Evolutionary conservation across 1,284 basidiomycete genomes (phyloP).

Genomic region (Pseudozyma sp.): DNA sequence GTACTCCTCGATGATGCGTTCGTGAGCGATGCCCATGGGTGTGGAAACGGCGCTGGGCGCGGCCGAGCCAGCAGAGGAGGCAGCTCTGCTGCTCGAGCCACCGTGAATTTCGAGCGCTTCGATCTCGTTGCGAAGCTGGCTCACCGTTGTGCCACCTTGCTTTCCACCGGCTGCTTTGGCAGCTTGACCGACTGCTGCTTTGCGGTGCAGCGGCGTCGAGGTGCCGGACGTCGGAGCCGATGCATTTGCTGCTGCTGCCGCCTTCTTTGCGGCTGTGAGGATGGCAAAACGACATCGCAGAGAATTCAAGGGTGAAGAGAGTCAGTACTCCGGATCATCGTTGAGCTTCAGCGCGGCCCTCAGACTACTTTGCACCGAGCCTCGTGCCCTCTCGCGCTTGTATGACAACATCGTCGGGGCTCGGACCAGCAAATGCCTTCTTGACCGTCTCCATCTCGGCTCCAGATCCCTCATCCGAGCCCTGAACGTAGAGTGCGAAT

Average conservation of each 20-base stretch:
- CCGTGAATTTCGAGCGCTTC: conserved; percentile 51
- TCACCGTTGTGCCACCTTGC: conserved; percentile 69
- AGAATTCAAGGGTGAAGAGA: neutral
- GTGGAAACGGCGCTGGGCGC: conserved; percentile 68
- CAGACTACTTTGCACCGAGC: conserved; percentile 39
- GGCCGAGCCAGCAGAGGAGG: conserved; percentile 57
- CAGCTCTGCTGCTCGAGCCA: conserved; percentile 40
- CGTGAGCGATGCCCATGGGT: conserved; percentile 79
- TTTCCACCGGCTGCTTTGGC: conserved; percentile 57
- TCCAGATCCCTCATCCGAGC: conserved; percentile 9
- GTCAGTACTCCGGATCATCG: neutral
- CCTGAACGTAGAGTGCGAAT: conserved; percentile 38
- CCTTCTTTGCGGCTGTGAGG: conserved; percentile 40
- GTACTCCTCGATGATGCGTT: conserved; percentile 87
- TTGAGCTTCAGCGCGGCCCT: neutral
- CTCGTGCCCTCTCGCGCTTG: conserved; percentile 81
- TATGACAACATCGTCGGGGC: conserved; percentile 85
- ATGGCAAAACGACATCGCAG: neutral
- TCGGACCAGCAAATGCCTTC: conserved; percentile 79
- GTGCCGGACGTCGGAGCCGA: conserved; percentile 44
- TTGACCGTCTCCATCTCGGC: conserved; percentile 37
- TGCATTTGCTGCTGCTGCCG: conserved; percentile 32
- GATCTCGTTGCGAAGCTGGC: conserved; percentile 59
- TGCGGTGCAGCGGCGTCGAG: conserved; percentile 46
- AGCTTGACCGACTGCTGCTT: conserved; percentile 41